Evolutionary conservation across 768 basidiomycete species (phyloP).

Genomic region (Kwoniella mangroviensis): DNA sequence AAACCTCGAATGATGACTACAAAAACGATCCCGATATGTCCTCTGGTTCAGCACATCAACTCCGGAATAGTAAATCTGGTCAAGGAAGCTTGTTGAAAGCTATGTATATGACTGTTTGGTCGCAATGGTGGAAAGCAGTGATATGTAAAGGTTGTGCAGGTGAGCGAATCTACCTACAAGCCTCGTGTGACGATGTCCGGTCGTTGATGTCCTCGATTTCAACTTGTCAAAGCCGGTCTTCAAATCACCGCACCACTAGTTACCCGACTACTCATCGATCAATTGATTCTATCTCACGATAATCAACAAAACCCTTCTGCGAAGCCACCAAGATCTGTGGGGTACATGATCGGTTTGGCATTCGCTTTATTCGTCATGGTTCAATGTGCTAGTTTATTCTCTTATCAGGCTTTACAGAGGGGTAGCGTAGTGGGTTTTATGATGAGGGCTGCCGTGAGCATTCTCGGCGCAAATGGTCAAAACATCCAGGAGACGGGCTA

Average conservation of each 20-base stretch:
- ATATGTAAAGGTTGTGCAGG: conserved; percentile 24
- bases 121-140: conserved; percentile 24
- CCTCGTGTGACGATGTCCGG: not conserved
- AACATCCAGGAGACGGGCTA: not conserved
- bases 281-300: conserved; percentile 28
- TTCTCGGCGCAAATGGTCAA: not conserved
- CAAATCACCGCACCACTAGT: conserved; percentile 35
- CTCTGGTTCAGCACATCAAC: no score
- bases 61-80: no score
- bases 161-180: conserved; percentile 5
- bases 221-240: conserved; percentile 7
- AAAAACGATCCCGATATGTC: conserved; percentile 11
- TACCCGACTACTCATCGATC: conserved; percentile 30
- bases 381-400: conserved; percentile 19
- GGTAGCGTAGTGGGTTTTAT: conserved; percentile 28
- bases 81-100: conserved; percentile 26
- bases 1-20: conserved; percentile 6
- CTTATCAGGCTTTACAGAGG: conserved; percentile 25
- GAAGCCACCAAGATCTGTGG: conserved; percentile 59
- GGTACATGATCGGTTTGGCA: conserved; percentile 69
- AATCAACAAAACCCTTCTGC: conserved; percentile 58
- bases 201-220: not conserved
- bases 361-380: conserved; percentile 67
- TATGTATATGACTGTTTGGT: conserved; percentile 28
- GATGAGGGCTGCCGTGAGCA: conserved; percentile 25